Base-by-base conservation (phyloP, 768 basidiomycete genomes). In the Rhodosporidiobolus sp. region DNA sequence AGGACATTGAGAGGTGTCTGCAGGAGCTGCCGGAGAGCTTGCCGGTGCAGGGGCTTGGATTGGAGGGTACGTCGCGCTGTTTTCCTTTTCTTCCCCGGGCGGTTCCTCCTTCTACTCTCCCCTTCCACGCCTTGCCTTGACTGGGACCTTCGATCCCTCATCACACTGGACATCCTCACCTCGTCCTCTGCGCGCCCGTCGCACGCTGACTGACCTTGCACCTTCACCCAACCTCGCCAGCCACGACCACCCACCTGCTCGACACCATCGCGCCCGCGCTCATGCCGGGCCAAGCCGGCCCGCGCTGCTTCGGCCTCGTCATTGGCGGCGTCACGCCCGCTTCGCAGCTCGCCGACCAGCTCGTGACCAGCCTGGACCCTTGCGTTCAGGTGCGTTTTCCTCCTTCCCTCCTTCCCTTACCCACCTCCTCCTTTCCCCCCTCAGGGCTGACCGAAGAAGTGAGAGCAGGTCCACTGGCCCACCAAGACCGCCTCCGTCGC, bases 341-440 rank as follows among this genome's bases (percentile, higher is more conserved):
- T 2, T 79, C 82, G 7, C 80, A 81, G 70, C 70, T 83, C 3
- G 83, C 82, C 3, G 83, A 84, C 64, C 78, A 81, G n/a, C 74
- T 84, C 10, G 78, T 78, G 1, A 78, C 79, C 7, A 79, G 79
- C 48, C 83, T 79, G 64, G 80, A 80, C 70, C 78, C 82, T 62
- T 83, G 82, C 67, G 82, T 82, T 24, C 82, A 83, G 62, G 78
- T 79, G 4, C 77, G 79, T 58, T 70, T 78, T 50, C 76, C 74
- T 45, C 17, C 38, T 52, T 5, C 52, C 16, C 9, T 2, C 56
- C 48, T 35, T 49, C 30, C 9, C 16, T 35, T 17, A 43, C 30
- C 10, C 34, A 26, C 10, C 19, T 55, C 11, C 80, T 55, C 77
- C 80, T 73, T 75, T 81, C 26, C 75, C 82, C 3, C 62, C 69